Evolutionary conservation across 208 protist species (phyloP), one percentile per base, ranked within the genome.

Genomic region (Endotrypanum monterogeii): DNA sequence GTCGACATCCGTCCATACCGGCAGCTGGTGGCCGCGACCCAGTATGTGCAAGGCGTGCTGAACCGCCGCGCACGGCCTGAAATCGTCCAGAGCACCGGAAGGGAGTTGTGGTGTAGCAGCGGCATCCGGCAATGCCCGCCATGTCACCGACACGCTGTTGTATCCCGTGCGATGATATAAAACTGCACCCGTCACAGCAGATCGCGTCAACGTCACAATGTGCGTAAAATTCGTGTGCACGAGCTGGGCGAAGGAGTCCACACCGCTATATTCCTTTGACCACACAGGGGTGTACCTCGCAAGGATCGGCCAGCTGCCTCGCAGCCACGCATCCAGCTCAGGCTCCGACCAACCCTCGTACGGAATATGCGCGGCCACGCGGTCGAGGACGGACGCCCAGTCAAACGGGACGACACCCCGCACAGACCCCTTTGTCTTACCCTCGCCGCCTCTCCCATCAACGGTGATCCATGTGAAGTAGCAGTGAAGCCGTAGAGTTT

Each of bases 341-440:
- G 25, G 41, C 79, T 96, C 89, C 30, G 82, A 82, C 54, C 87
- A 84, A 9, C 92, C 92, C 63, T 96, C 92, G 46, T 73, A 74
- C 2, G 92, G 92, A 20, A 96, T 69, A 7, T 6, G 0, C 7
- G 62, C 63, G 7, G 88, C 84, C 14, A 91, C 65, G 25, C 23
- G 58, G 48, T 41, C 46, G 65, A 93, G 57, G 14, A 71, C 76
- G 9, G 68, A 63, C 6, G 79, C 62, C 90, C 92, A 96, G 71
- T 91, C 75, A 48, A 86, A 76, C 56, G 82, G 71, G 32, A 89
- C 58, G 68, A 83, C 61, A 52, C 28, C 23, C 63, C 41, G 37
- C 28, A 41, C 71, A 39, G 16, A 28, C 18, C 25, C 30, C 28
- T 20, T 56, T 23, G 51, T 9, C 16, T 23, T 50, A 28, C 50